Conservation (phyloP, 2,329 filamentous ascomycete genomes). For the Ophiostoma piceae region DNA sequence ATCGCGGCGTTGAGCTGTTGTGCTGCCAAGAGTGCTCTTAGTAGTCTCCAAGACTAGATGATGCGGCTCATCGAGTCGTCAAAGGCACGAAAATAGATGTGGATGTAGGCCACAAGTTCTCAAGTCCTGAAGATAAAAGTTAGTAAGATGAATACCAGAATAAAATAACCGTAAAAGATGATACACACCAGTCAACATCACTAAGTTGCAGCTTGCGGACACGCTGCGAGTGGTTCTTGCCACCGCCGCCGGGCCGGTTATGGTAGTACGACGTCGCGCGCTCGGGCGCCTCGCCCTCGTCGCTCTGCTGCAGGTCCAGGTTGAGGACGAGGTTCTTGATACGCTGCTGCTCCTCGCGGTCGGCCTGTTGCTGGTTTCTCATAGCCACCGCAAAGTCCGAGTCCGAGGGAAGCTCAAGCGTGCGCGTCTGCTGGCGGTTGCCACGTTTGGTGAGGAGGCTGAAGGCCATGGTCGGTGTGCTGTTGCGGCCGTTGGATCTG, state of each 20-base stretch:
- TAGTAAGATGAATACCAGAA: not conserved
- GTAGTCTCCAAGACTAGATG: not conserved
- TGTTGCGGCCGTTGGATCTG: not conserved
- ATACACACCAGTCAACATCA: constrained; percentile 77
- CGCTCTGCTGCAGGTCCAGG: constrained; percentile 86
- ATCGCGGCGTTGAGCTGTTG: not conserved
- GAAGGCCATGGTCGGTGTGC: constrained; percentile 82
- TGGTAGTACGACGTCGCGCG: constrained; percentile 46
- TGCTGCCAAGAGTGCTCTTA: not conserved
- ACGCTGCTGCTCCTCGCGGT: constrained; percentile 92
- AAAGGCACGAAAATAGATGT: not conserved
- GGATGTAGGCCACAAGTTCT: not conserved
- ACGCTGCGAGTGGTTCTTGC: constrained; percentile 68
- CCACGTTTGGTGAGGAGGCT: constrained; percentile 92
- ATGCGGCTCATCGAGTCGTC: too few species aligned
- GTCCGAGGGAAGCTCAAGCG: constrained; percentile 82
- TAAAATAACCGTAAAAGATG: not conserved
- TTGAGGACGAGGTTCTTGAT: constrained; percentile 98
- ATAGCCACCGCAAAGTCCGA: constrained; percentile 94
- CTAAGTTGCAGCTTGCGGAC: constrained; percentile 88
- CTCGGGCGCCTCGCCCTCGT: constrained; percentile 59
- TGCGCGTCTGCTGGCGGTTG: constrained; percentile 93
- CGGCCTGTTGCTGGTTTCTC: constrained; percentile 90
- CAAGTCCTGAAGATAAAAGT: not conserved
- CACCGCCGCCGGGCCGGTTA: constrained; percentile 52